Evolutionary conservation across 352 stramenopile species (phyloP), one percentile per base, ranked within the genome.

Genomic region (Phytophthora citrophthora): DNA sequence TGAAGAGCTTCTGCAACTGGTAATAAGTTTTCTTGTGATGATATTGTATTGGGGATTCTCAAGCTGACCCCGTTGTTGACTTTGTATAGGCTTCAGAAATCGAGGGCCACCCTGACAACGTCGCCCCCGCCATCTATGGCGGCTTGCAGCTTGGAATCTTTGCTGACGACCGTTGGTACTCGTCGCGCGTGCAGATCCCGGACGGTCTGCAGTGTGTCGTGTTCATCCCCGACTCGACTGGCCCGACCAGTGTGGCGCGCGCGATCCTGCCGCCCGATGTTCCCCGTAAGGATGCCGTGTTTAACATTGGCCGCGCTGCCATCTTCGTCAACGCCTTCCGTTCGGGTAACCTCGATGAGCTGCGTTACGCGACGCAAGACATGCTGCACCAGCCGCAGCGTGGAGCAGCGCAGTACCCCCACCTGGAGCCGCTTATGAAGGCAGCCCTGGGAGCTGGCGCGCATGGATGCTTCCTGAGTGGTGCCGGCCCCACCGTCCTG

Each of bases 51-150:
- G 23, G 24, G 43, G 46, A 32, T 12, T 0, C 20, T 18, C 49
- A 46, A 45, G 20, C 27, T 61, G 26, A 70, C 13, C 8, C 5
- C 59, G 51, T 64, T 45, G 20, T 15, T 58, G 4, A 38, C 36
- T 40, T 40, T 24, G 36, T 50, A 1, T 44, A 76, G 68, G 96
- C 97, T 11, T 97, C 97, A 7, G 91, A 93, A 61, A 99, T 99
- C 60, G 97, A 99, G 64, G 97, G 97, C 16, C 97, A 99, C 83
- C 97, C 97, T 1, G 97, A 99, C 79, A 99, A 99, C 72, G 97
- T 99, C 12, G 97, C 97, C 43, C 97, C 97, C 0, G 97, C 95
- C 12, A 99, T 99, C 70, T 99, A 99, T 70, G 97, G 97, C 52
- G 97, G 97, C 20, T 89, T 99, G 63, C 97, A 99, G 85, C 86